phyloP scores from a whole-genome alignment of 441 rosid species.

The Adansonia gregorii region DNA sequence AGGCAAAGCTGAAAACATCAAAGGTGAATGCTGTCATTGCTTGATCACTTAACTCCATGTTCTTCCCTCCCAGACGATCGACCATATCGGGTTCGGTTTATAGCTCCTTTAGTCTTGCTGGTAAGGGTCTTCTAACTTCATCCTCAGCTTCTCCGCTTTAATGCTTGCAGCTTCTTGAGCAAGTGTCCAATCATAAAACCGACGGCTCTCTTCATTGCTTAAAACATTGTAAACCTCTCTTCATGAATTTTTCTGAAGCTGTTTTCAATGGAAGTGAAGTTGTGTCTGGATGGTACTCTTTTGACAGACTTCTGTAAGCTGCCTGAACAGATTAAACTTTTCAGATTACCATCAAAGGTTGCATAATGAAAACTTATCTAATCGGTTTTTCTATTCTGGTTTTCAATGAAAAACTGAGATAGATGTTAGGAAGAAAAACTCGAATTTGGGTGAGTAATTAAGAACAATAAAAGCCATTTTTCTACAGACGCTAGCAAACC shows the following conservation, averaged over 20 bases:
- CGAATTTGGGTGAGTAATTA: too few species aligned
- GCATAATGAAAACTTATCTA: too few species aligned
- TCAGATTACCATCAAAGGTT: too few species aligned
- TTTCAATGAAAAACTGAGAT: neutral
- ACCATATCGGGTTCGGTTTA: constrained; percentile 72
- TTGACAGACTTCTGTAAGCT: constrained; percentile 80
- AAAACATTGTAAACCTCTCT: constrained; percentile 66
- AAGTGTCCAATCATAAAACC: constrained; percentile 84
- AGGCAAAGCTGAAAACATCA: constrained; percentile 53
- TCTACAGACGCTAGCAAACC: too few species aligned
- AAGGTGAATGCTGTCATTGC: constrained; percentile 80
- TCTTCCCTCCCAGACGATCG: constrained; percentile 81
- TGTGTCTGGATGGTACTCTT: constrained; percentile 97
- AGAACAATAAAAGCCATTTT: too few species aligned
- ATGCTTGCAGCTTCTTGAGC: constrained; percentile 86
- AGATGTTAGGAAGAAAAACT: neutral
- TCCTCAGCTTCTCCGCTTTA: constrained; percentile 75
- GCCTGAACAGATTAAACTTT: constrained; percentile 28
- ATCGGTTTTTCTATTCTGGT: neutral
- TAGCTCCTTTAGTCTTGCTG: constrained; percentile 51
- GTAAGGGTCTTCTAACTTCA: constrained; percentile 73
- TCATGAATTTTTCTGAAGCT: constrained; percentile 88
- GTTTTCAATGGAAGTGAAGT: constrained; percentile 79
- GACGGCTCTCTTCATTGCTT: constrained; percentile 63
- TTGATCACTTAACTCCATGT: constrained; percentile 77